Evolutionary conservation across 179 eudicot genomes (phyloP).

Genomic region (Spinacia oleracea): DNA sequence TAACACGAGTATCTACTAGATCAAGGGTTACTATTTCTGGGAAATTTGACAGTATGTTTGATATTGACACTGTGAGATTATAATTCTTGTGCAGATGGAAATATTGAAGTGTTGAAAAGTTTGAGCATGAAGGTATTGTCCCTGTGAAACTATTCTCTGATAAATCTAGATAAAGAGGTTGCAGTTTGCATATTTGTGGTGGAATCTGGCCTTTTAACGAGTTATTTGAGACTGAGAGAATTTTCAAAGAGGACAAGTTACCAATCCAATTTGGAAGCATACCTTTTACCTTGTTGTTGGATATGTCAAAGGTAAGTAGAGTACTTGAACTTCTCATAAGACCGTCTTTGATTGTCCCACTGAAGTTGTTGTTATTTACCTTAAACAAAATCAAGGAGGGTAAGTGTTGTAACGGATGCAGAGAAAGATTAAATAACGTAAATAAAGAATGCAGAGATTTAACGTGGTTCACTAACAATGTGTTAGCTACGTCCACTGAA

Average conservation of each 20-base stretch:
- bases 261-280: not conserved
- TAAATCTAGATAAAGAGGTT: not conserved
- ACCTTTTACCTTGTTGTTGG: constrained; percentile 6
- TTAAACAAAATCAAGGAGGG: no score
- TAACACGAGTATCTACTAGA: not conserved
- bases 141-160: not conserved
- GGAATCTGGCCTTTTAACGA: constrained; percentile 1
- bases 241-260: not conserved
- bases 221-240: not conserved
- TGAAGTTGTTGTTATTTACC: not conserved
- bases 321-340: not conserved
- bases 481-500: no score
- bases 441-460: no score
- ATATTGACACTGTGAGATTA: not conserved
- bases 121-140: not conserved
- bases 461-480: no score
- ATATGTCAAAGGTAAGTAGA: not conserved
- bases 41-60: not conserved
- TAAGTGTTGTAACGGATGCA: no score
- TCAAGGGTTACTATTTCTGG: not conserved
- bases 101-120: not conserved
- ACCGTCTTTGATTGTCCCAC: constrained; percentile 6
- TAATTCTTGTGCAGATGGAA: not conserved
- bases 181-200: not conserved
- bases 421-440: no score